These are phyloP conservation scores for Aspergillaceae sp. DNA, from an alignment of 2,329 filamentous ascomycete species.

Conservation along the genomic window DNA sequence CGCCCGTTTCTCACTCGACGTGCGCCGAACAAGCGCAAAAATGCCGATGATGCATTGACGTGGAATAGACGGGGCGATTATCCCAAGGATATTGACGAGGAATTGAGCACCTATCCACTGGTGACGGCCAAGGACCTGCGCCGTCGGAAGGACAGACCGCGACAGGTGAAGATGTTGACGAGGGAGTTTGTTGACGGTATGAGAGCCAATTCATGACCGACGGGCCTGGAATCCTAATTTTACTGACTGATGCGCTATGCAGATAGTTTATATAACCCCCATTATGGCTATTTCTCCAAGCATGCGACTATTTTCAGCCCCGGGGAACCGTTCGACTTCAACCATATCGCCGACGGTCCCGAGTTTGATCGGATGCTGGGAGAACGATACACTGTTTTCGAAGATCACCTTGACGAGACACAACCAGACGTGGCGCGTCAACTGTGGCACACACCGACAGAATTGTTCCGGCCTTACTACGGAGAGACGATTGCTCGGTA, in stretches of 20 bases:
- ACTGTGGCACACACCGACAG: constrained; percentile 96
- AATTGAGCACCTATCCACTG: constrained; percentile 73
- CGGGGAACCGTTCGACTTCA: constrained; percentile 85
- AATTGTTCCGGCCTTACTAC: constrained; percentile 93
- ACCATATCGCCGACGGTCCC: constrained; percentile 67
- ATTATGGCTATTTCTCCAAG: constrained; percentile 94
- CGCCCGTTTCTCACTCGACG: constrained; percentile 30
- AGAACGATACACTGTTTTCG: constrained; percentile 77
- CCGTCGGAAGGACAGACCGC: constrained; percentile 63
- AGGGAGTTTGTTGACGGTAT: constrained; percentile 93
- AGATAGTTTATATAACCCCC: constrained; percentile 91
- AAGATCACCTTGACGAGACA: constrained; percentile 71
- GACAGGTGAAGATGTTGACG: constrained; percentile 90
- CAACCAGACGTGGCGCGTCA: constrained; percentile 70
- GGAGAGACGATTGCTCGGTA: constrained; percentile 96
- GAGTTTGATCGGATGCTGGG: constrained; percentile 72
- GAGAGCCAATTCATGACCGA: constrained; percentile 1
- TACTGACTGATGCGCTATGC: constrained; percentile 7
- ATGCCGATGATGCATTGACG: constrained; percentile 51
- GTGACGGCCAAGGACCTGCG: constrained; percentile 77
- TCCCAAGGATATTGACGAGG: constrained; percentile 65
- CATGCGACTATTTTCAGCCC: constrained; percentile 94
- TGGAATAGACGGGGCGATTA: constrained; percentile 83
- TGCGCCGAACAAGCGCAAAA: constrained; percentile 30
- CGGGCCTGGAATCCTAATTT: neutral